These are phyloP conservation scores for Fusarium globosum DNA, from an alignment of 2,329 filamentous ascomycete genomes.

Conservation along the genomic window DNA sequence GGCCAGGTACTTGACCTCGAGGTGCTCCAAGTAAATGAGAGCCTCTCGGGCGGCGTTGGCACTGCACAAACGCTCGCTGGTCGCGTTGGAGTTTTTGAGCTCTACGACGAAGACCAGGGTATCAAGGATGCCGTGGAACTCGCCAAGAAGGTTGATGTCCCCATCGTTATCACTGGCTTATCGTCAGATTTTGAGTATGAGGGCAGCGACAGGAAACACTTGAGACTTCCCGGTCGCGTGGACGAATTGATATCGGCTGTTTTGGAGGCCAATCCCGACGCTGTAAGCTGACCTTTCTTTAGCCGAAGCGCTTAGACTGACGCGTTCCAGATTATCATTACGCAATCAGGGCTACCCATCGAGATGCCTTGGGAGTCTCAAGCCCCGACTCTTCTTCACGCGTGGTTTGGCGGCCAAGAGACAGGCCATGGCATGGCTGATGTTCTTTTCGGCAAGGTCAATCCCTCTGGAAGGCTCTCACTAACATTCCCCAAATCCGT, in stretches of 20 bases:
- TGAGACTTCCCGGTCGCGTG: conserved; percentile 70
- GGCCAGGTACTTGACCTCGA: conserved; percentile 27
- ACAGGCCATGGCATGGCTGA: conserved; percentile 44
- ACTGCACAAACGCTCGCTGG: conserved; percentile 36
- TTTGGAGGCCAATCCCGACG: conserved; percentile 65
- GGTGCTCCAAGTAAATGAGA: conserved; percentile 37
- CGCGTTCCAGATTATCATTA: conserved; percentile 23
- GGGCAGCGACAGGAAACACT: conserved; percentile 75
- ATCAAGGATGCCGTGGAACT: conserved; percentile 48
- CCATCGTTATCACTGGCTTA: conserved; percentile 65
- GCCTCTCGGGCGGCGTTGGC: conserved; percentile 34
- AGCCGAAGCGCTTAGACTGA: not conserved
- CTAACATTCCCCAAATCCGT: conserved; percentile 71
- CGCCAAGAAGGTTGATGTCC: conserved; percentile 60
- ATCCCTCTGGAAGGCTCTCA: conserved; percentile 67
- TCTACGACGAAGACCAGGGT: conserved; percentile 44
- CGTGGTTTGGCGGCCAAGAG: conserved; percentile 46
- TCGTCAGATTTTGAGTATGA: conserved; percentile 59
- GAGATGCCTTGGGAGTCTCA: conserved; percentile 46
- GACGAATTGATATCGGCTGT: conserved; percentile 68
- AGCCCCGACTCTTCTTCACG: conserved; percentile 50
- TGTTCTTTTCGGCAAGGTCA: conserved; percentile 40
- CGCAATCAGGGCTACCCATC: conserved; percentile 62
- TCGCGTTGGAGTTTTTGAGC: conserved; percentile 33
- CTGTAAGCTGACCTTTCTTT: conserved; percentile 57